Evolutionary conservation across 495 filamentous ascomycete genomes (phyloP).

Genomic region (Penicillium parvum): DNA sequence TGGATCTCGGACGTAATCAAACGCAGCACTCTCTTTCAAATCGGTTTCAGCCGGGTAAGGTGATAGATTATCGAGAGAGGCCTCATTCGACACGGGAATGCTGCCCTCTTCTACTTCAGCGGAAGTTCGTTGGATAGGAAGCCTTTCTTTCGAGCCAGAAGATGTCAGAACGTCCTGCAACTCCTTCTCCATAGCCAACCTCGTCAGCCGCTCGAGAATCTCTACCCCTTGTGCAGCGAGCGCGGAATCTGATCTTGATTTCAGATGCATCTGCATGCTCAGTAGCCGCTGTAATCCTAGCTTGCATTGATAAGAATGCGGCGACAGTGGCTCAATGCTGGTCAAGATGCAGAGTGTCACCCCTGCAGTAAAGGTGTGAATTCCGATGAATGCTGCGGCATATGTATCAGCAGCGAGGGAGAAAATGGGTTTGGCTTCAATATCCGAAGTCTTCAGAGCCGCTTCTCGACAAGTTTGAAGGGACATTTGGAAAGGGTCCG

Average conservation of each 20-base stretch:
- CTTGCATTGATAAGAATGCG: slow-evolving; percentile 15
- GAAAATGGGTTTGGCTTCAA: slow-evolving; percentile 11
- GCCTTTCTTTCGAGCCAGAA: too few relatives aligned
- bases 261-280: slow-evolving; percentile 19
- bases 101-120: too few relatives aligned
- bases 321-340: slow-evolving; percentile 22
- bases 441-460: slow-evolving; percentile 21
- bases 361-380: slow-evolving; percentile 31
- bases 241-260: slow-evolving; percentile 11
- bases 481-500: slow-evolving; percentile 8
- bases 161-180: slow-evolving; percentile 19
- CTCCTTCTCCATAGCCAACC: slow-evolving; percentile 29
- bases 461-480: slow-evolving; percentile 22
- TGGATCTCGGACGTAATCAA: slow-evolving; percentile 10
- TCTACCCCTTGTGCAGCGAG: slow-evolving; percentile 23
- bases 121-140: too few relatives aligned
- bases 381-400: slow-evolving; percentile 25
- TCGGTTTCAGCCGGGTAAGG: neutral
- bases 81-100: too few relatives aligned
- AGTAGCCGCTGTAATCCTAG: slow-evolving; percentile 20
- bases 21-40: neutral
- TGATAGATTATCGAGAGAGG: too few relatives aligned
- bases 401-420: slow-evolving; percentile 24
- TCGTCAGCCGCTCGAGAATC: slow-evolving; percentile 21
- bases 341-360: slow-evolving; percentile 23